Evolutionary conservation across 2,329 filamentous ascomycete species (phyloP).

Genomic region (Fusarium sp.): DNA sequence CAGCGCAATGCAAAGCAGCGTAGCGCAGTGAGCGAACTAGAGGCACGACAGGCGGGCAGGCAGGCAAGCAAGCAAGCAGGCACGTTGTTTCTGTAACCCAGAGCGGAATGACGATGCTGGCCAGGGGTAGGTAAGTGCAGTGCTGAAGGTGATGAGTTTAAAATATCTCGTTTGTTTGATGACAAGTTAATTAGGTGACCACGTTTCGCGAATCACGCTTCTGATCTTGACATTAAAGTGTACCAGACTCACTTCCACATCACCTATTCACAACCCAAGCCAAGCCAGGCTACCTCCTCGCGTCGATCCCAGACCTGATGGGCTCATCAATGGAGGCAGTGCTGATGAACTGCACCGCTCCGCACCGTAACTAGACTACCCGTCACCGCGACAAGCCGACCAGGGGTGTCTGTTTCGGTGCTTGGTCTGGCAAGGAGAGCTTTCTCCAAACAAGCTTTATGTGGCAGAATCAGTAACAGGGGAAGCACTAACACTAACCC

Average conservation of each 20-base stretch:
- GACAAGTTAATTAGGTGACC: slow-evolving; percentile 19
- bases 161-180: slow-evolving; percentile 24
- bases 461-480: slow-evolving; percentile 42
- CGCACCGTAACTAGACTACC: slow-evolving; percentile 13
- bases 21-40: slow-evolving; percentile 15
- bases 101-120: slow-evolving; percentile 44
- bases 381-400: slow-evolving; percentile 41
- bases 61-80: slow-evolving; percentile 11
- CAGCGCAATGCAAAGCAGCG: slow-evolving; percentile 32
- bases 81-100: slow-evolving; percentile 40
- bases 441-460: slow-evolving; percentile 47
- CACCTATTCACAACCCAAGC: slow-evolving; percentile 27
- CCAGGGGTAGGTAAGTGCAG: slow-evolving; percentile 41
- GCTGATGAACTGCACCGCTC: slow-evolving; percentile 35
- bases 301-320: slow-evolving; percentile 42
- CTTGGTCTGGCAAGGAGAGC: slow-evolving; percentile 38
- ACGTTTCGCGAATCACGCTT: slow-evolving; percentile 38
- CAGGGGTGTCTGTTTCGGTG: slow-evolving; percentile 42
- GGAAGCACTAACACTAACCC: slow-evolving; percentile 35
- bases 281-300: slow-evolving; percentile 31
- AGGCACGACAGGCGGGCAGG: slow-evolving; percentile 12
- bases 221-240: slow-evolving; percentile 13
- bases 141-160: slow-evolving; percentile 3
- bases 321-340: slow-evolving; percentile 48
- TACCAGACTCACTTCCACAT: slow-evolving; percentile 25